Conservation (phyloP, 768 basidiomycete species). For the Amanita inopinata region DNA sequence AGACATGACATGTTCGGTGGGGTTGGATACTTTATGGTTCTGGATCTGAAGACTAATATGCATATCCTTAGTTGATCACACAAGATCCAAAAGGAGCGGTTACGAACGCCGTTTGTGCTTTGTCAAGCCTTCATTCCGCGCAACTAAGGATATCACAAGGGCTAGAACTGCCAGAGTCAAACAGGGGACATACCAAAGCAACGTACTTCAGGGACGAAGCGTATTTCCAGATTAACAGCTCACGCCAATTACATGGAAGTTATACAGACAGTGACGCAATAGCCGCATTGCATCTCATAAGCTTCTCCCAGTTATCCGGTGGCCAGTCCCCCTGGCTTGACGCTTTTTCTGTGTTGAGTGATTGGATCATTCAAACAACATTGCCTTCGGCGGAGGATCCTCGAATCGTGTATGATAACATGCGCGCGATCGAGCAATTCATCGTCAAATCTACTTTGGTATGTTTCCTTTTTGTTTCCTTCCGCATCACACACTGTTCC, state of each 20-base stretch:
- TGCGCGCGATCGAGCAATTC: constrained; percentile 44
- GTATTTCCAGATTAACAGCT: constrained; percentile 46
- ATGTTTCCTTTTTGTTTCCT: constrained; percentile 20
- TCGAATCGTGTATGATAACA: constrained; percentile 42
- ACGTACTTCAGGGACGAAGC: constrained; percentile 63
- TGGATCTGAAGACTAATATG: constrained; percentile 9
- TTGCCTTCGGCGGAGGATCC: constrained; percentile 58
- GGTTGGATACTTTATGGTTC: constrained; percentile 16
- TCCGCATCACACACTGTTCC: constrained; percentile 12
- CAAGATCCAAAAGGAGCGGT: constrained; percentile 63
- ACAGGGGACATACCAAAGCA: constrained; percentile 47
- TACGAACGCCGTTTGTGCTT: constrained; percentile 66
- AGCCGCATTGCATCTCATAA: constrained; percentile 70
- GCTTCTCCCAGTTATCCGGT: constrained; percentile 63
- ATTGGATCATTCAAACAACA: constrained; percentile 67
- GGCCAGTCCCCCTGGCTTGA: constrained; percentile 61
- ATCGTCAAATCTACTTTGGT: constrained; percentile 69
- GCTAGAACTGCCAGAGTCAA: constrained; percentile 42
- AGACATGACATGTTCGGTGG: constrained; percentile 57
- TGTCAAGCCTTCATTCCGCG: constrained; percentile 61
- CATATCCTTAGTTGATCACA: constrained; percentile 35
- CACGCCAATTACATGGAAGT: constrained; percentile 41
- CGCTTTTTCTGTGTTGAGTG: constrained; percentile 60
- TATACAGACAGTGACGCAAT: constrained; percentile 64
- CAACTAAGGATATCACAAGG: constrained; percentile 53